Evolutionary conservation across 495 filamentous ascomycete species (phyloP), one percentile per base, ranked within the genome.

Genomic region (Saxophila tyrrhenica): DNA sequence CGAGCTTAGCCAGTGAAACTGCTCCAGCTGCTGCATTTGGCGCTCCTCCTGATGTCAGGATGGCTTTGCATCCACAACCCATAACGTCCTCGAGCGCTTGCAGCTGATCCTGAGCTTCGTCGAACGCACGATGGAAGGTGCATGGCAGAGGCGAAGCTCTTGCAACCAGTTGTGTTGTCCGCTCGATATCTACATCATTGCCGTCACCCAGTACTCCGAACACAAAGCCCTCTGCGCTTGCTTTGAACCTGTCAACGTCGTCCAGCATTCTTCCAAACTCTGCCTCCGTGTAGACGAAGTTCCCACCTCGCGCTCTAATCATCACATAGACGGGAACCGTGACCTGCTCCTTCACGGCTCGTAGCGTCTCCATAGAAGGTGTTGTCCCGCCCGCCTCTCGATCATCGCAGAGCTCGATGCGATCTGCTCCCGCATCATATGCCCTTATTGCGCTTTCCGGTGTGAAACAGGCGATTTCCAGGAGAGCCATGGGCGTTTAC

Each of bases 81-180:
- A 64, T 62, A 25, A 78, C 55, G 5, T 67, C 64, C 11, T 62
- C 59, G 29, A 72, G 57, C 1, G 55, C 59, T 25, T 65, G 59
- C 63, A 65, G 67, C 2, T 63, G 8, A 24, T 69, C 61, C 1
- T 62, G 59, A 7, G 73, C 65, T 22, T 65, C 57, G 55, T 78
- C 75, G 64, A 79, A 75, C 1, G 75, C 75, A 16, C 75, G 70
- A 55, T 78, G 75, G 47, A 79, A 79, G 15, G 75, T 79, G 59
- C 75, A 79, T 3, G 72, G 71, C 10, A 63, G 59, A 0, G 70
- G 68, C 1, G 51, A 58, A 0, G 75, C 75, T 7, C 66, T 54
- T 35, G 48, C 35, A 1, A 78, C 69, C 39, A 79, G 62, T 32
- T 65, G 60, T 48, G 58, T 62, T 44, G 72, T 74, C 23, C 64